These are phyloP conservation scores for Helotiales sp. DNA, from an alignment of 2,329 filamentous ascomycete genomes.

Conservation along the genomic window DNA sequence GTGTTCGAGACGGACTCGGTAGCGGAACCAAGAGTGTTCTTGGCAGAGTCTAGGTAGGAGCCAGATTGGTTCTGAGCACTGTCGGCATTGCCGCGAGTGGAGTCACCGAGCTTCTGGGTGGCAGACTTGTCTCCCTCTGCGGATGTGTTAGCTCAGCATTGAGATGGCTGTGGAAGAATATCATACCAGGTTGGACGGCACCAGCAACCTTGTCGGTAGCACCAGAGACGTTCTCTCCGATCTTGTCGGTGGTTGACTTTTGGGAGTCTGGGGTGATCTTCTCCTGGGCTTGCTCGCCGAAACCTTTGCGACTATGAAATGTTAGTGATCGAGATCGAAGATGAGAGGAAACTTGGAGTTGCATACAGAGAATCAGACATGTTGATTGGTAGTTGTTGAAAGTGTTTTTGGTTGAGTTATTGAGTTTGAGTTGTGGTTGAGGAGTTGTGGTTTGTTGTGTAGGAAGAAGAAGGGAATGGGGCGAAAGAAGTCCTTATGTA, in stretches of 20 bases:
- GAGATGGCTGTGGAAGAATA: neutral
- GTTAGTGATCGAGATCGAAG: slow-evolving; percentile 8
- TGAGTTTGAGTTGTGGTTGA: slow-evolving; percentile 11
- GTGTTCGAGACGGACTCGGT: slow-evolving; percentile 22
- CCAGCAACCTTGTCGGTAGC: slow-evolving; percentile 47
- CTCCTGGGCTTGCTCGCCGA: slow-evolving; percentile 49
- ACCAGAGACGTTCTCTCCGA: slow-evolving; percentile 44
- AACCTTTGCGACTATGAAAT: slow-evolving; percentile 44
- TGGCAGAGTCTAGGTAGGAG: slow-evolving; percentile 40
- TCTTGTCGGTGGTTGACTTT: slow-evolving; percentile 44
- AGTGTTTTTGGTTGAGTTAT: no score
- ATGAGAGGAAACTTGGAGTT: neutral
- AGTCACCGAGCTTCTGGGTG: slow-evolving; percentile 47
- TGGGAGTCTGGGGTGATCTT: slow-evolving; percentile 54
- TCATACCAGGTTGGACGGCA: slow-evolving; percentile 44
- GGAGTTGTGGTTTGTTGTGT: slow-evolving; percentile 8
- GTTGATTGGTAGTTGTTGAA: slow-evolving; percentile 36
- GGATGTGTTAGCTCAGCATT: slow-evolving; percentile 5
- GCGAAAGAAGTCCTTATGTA: slow-evolving; percentile 5
- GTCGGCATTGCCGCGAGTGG: slow-evolving; percentile 41
- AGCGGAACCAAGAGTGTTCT: slow-evolving; percentile 40
- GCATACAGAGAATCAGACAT: slow-evolving; percentile 48
- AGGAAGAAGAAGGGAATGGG: neutral
- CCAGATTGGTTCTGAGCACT: slow-evolving; percentile 42
- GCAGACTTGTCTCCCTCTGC: slow-evolving; percentile 42